These are phyloP conservation scores for Byssochlamys sp. DNA, from an alignment of 2,329 filamentous ascomycete species.

Conservation along the genomic window DNA sequence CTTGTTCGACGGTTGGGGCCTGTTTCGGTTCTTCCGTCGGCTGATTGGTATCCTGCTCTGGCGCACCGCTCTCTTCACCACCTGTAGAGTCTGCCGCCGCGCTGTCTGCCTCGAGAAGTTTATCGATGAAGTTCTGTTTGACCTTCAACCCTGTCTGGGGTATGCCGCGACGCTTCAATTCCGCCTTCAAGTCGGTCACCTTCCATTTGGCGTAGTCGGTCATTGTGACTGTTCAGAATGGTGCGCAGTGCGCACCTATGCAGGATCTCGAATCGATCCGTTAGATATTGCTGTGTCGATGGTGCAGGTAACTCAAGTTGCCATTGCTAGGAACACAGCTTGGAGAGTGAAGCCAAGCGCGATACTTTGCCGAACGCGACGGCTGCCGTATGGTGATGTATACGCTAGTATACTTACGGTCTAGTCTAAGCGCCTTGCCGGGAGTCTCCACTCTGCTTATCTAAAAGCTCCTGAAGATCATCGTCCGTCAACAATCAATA, in stretches of 20 bases:
- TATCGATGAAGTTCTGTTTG: constrained; percentile 55
- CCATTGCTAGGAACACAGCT: background rate
- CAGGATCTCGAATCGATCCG: background rate
- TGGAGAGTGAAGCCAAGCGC: background rate
- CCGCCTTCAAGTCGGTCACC: constrained; percentile 64
- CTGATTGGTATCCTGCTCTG: constrained; percentile 4
- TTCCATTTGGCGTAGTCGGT: constrained; percentile 53
- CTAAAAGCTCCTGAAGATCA: too few species aligned
- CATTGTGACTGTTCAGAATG: constrained; percentile 26
- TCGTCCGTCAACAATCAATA: too few species aligned
- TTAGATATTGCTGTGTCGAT: background rate
- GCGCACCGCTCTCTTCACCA: background rate
- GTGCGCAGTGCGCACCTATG: background rate
- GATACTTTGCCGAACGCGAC: background rate
- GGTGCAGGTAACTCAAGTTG: background rate
- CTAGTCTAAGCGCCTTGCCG: background rate
- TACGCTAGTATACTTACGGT: background rate
- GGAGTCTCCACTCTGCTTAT: background rate
- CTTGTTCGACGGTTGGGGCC: constrained; percentile 4
- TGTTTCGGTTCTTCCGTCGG: constrained; percentile 7
- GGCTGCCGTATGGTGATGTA: background rate
- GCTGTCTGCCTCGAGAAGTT: constrained; percentile 43
- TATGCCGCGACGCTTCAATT: constrained; percentile 64
- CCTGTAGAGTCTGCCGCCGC: constrained; percentile 14
- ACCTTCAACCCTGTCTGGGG: constrained; percentile 60